A percentile compares a stretch with the other conserved stretches of the same genome.
These are phyloP conservation scores for Lichtheimia ornata DNA, from an alignment of 371 early-diverging fungal genomes.

Conservation along the genomic window DNA sequence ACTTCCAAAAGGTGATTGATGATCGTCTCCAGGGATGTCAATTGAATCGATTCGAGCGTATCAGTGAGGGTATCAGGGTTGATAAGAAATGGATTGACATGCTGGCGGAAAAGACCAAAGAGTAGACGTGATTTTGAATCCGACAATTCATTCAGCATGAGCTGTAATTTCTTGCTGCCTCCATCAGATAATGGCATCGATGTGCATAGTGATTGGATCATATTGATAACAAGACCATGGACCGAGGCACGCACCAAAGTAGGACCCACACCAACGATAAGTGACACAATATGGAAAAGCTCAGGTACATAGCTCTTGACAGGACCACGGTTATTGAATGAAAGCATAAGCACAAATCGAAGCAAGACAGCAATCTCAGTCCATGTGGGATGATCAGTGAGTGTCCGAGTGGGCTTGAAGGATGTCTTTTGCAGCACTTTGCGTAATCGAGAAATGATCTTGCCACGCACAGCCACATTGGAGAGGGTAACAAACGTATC, in stretches of 20 bases:
- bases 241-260: slow-evolving; percentile 81
- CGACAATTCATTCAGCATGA: slow-evolving; percentile 66
- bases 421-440: slow-evolving; percentile 66
- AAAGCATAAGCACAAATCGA: slow-evolving; percentile 80
- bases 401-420: slow-evolving; percentile 53
- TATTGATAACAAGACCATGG: slow-evolving; percentile 85
- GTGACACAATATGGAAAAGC: slow-evolving; percentile 75
- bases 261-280: slow-evolving; percentile 80
- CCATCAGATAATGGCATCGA: slow-evolving; percentile 53
- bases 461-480: slow-evolving; percentile 70
- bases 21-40: slow-evolving; percentile 76
- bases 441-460: slow-evolving; percentile 73
- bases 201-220: slow-evolving; percentile 81
- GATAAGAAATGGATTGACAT: slow-evolving; percentile 68
- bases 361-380: slow-evolving; percentile 81
- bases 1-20: slow-evolving; percentile 77
- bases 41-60: slow-evolving; percentile 59
- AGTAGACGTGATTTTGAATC: slow-evolving; percentile 74
- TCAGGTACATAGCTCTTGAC: slow-evolving; percentile 81
- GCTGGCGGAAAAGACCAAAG: slow-evolving; percentile 74
- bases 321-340: slow-evolving; percentile 75
- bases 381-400: slow-evolving; percentile 83
- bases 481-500: slow-evolving; percentile 82
- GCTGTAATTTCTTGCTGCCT: slow-evolving; percentile 55
- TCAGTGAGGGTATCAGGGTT: slow-evolving; percentile 62